phyloP scores from a whole-genome alignment of 768 basidiomycete genomes.

The Ramaria sp. region DNA sequence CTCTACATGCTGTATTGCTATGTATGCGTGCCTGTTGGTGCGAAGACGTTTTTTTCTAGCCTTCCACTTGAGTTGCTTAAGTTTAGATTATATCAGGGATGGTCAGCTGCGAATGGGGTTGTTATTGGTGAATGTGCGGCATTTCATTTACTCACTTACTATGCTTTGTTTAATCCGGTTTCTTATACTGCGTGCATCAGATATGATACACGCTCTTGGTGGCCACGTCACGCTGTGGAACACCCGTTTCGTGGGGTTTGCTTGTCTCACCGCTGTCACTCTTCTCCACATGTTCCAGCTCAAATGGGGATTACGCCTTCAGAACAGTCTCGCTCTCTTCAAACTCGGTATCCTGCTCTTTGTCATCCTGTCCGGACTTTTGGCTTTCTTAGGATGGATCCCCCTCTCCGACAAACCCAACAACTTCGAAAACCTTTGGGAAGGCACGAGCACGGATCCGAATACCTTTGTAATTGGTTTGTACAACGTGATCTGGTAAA shows the following conservation, averaged over 20 bases:
- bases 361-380: conserved; percentile 43
- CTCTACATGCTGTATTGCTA: conserved; percentile 45
- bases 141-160: not conserved
- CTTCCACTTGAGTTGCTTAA: not conserved
- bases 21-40: conserved; percentile 48
- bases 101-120: conserved; percentile 44
- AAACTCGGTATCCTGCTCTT: conserved; percentile 46
- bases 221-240: conserved; percentile 27
- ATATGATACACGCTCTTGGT: conserved; percentile 43
- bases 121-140: conserved; percentile 67
- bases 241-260: conserved; percentile 42
- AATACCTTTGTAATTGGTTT: conserved; percentile 56
- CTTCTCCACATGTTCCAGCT: conserved; percentile 44
- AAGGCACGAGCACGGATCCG: conserved; percentile 36
- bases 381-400: conserved; percentile 14
- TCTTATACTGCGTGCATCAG: too few species aligned
- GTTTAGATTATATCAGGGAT: conserved; percentile 30
- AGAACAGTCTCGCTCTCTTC: conserved; percentile 51
- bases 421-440: conserved; percentile 53
- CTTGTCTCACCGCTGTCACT: conserved; percentile 45
- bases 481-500: conserved; percentile 63
- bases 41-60: conserved; percentile 14
- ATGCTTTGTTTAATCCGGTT: not conserved
- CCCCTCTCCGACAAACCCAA: conserved; percentile 22
- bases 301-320: conserved; percentile 47